Evolutionary conservation across 1,284 basidiomycete genomes (phyloP).

Genomic region (Irpex rosettiformis): DNA sequence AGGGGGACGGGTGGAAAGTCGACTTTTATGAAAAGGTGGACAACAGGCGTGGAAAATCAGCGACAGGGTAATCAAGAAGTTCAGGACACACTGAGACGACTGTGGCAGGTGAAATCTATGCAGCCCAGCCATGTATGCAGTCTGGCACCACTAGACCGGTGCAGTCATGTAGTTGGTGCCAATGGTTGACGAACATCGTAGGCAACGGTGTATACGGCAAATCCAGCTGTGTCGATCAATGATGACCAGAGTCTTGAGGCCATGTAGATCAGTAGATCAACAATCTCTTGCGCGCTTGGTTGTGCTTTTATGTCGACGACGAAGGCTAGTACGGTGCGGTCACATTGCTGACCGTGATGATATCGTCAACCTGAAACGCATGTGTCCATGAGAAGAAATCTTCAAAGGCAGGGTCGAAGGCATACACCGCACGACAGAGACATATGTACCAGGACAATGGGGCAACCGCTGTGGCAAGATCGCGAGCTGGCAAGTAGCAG

Average conservation of each 20-base stretch:
- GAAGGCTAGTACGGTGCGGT: neutral
- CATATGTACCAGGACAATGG: neutral
- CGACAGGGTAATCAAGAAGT: neutral
- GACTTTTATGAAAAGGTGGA: no score
- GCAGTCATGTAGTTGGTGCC: neutral
- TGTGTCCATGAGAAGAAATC: neutral
- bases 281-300: neutral
- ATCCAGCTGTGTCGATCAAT: neutral
- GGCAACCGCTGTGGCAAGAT: neutral
- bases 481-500: neutral
- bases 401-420: neutral
- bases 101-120: no score
- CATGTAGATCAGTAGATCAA: neutral
- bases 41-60: neutral
- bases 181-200: neutral
- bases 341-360: neutral
- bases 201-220: neutral
- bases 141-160: neutral
- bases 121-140: neutral
- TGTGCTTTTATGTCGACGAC: neutral
- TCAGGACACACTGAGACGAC: no score
- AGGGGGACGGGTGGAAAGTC: no score
- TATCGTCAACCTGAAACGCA: neutral
- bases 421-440: neutral
- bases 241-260: neutral